Evolutionary conservation across 2,329 filamentous ascomycete genomes (phyloP).

Genomic region (Phaeosphaeriaceae sp.): DNA sequence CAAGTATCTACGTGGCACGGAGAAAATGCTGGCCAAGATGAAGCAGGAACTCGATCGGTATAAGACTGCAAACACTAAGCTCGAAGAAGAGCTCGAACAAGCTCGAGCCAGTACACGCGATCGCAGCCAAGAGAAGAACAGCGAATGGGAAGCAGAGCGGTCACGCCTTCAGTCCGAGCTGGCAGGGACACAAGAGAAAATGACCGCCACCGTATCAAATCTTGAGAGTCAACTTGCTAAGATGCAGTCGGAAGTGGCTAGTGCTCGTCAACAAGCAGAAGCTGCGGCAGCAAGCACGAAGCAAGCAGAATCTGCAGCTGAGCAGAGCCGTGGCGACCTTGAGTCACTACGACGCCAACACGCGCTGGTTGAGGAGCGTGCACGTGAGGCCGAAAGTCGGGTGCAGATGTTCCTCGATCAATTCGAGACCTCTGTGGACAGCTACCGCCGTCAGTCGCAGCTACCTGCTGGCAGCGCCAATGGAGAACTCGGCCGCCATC

Average conservation of each 20-base stretch:
- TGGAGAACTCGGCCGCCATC: constrained; percentile 46
- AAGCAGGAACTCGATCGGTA: constrained; percentile 96
- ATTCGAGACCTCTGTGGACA: constrained; percentile 91
- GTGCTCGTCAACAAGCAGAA: constrained; percentile 73
- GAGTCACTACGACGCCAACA: constrained; percentile 87
- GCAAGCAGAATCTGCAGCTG: constrained; percentile 62
- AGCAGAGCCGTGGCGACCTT: constrained; percentile 71
- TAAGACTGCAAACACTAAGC: constrained; percentile 81
- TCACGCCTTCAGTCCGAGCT: constrained; percentile 72
- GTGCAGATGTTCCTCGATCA: constrained; percentile 93
- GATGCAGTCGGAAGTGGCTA: constrained; percentile 73
- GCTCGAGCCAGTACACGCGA: constrained; percentile 48
- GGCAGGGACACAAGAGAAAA: constrained; percentile 70
- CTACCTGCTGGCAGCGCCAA: constrained; percentile 42
- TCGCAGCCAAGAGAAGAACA: constrained; percentile 55
- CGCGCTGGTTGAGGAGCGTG: constrained; percentile 78
- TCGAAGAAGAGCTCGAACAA: constrained; percentile 82
- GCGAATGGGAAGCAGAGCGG: constrained; percentile 79
- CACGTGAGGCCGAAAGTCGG: constrained; percentile 88
- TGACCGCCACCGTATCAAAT: constrained; percentile 68
- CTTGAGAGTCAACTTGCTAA: constrained; percentile 75
- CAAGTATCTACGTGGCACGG: constrained; percentile 96
- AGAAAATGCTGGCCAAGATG: constrained; percentile 99
- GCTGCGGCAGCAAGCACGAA: constrained; percentile 58
- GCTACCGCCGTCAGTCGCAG: constrained; percentile 81